These are phyloP conservation scores for Candida sp. DNA, from an alignment of 1,139 yeast genomes.

Conservation along the genomic window DNA sequence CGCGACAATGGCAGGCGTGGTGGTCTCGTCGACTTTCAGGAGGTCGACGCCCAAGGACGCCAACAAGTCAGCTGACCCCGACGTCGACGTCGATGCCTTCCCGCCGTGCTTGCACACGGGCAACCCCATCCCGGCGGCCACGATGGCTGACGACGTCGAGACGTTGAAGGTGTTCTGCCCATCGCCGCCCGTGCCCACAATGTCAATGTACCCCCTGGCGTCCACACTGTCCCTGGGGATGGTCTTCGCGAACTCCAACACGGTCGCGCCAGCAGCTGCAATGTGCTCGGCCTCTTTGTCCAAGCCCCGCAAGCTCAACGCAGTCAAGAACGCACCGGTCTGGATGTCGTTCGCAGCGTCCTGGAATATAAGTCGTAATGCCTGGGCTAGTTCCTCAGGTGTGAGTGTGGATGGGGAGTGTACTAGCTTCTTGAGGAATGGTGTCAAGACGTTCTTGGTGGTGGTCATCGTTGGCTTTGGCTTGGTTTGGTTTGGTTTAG, in stretches of 20 bases:
- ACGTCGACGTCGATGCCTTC: slow-evolving; percentile 89
- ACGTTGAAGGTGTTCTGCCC: slow-evolving; percentile 98
- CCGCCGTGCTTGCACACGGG: slow-evolving; percentile 94
- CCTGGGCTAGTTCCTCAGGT: slow-evolving; percentile 63
- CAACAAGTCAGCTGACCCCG: slow-evolving; percentile 94
- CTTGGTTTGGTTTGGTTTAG: too few relatives aligned
- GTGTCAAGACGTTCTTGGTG: slow-evolving; percentile 48
- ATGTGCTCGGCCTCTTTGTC: slow-evolving; percentile 84
- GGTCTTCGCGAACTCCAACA: slow-evolving; percentile 62
- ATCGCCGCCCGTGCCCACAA: slow-evolving; percentile 99
- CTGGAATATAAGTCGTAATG: slow-evolving; percentile 61
- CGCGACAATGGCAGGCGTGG: slow-evolving; percentile 67
- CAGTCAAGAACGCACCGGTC: slow-evolving; percentile 79
- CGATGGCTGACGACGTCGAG: slow-evolving; percentile 92
- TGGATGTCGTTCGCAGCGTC: slow-evolving; percentile 72
- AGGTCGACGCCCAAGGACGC: slow-evolving; percentile 78
- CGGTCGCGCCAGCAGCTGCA: slow-evolving; percentile 82
- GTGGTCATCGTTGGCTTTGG: background rate
- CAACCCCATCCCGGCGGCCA: slow-evolving; percentile 90
- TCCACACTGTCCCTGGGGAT: slow-evolving; percentile 49
- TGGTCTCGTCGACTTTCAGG: slow-evolving; percentile 63
- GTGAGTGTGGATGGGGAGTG: slow-evolving; percentile 62
- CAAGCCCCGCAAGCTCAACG: slow-evolving; percentile 71
- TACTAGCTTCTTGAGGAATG: slow-evolving; percentile 66
- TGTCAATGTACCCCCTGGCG: slow-evolving; percentile 70